Conservation (phyloP, 2,329 filamentous ascomycete species). For the Botrytis tulipae region DNA sequence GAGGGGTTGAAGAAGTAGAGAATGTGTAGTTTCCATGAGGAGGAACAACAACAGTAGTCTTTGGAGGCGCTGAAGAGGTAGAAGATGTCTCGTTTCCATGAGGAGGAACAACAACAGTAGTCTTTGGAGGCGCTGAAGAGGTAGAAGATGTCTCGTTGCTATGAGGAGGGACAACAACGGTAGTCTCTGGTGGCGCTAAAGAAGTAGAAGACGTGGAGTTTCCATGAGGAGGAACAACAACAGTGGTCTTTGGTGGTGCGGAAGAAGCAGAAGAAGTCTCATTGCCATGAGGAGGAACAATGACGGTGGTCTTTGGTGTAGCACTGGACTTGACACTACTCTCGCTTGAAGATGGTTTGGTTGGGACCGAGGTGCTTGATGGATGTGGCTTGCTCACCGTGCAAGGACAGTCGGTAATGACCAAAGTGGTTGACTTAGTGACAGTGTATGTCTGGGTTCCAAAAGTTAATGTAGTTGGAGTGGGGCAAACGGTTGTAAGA, state of each 20-base stretch:
- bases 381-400: slow-evolving; percentile 31
- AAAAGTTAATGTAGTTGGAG: slow-evolving; percentile 44
- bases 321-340: slow-evolving; percentile 13
- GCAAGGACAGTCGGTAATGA: slow-evolving; percentile 49
- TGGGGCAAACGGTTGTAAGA: slow-evolving; percentile 18
- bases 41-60: slow-evolving; percentile 15
- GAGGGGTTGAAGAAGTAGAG: slow-evolving; percentile 13
- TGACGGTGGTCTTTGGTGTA: slow-evolving; percentile 19
- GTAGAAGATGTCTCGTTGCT: not conserved
- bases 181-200: slow-evolving; percentile 16
- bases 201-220: slow-evolving; percentile 2
- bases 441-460: slow-evolving; percentile 53
- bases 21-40: slow-evolving; percentile 10
- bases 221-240: slow-evolving; percentile 1
- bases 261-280: slow-evolving; percentile 4
- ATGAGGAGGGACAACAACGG: not conserved
- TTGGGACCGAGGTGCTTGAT: slow-evolving; percentile 7
- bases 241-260: slow-evolving; percentile 11
- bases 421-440: slow-evolving; percentile 53
- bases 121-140: slow-evolving; percentile 10
- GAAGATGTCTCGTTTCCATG: not conserved
- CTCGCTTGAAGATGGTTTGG: not conserved
- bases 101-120: slow-evolving; percentile 5
- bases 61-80: slow-evolving; percentile 8
- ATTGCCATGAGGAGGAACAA: slow-evolving; percentile 15